A percentile compares a stretch with the other conserved stretches of the same genome.
Evolutionary conservation across 1,284 basidiomycete genomes (phyloP).

Genomic region (Tausonia pullulans): DNA sequence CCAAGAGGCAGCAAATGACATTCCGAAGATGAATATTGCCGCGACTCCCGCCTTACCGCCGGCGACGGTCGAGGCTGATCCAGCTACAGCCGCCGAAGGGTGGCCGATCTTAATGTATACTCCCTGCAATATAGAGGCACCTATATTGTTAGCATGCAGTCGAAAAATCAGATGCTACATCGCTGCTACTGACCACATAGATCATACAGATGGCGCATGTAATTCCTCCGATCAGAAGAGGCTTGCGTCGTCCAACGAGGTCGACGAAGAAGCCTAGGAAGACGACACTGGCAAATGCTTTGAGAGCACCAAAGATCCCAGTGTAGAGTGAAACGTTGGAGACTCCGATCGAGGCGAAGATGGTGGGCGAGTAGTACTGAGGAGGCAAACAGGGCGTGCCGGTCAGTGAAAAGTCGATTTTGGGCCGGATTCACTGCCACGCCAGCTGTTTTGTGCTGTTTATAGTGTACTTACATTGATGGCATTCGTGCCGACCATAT

Average conservation of each 20-base stretch:
- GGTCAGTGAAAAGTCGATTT: background rate
- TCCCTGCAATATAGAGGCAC: background rate
- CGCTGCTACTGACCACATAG: conserved; percentile 18
- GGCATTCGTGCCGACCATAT: conserved; percentile 26
- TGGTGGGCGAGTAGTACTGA: conserved; percentile 27
- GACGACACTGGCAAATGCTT: conserved; percentile 26
- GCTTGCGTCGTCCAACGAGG: conserved; percentile 24
- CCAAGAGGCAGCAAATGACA: conserved; percentile 9
- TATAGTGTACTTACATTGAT: conserved; percentile 16
- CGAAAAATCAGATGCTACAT: too few relatives aligned
- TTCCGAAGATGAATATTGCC: conserved; percentile 24
- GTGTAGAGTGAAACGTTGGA: conserved; percentile 30
- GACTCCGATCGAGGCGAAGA: conserved; percentile 33
- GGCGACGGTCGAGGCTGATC: conserved; percentile 16
- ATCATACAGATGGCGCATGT: conserved; percentile 21
- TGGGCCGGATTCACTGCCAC: background rate
- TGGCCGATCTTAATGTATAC: conserved; percentile 25
- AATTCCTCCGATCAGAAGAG: conserved; percentile 23
- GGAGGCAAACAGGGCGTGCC: background rate
- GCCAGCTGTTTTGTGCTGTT: conserved; percentile 14
- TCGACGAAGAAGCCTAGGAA: conserved; percentile 28
- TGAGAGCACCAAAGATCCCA: conserved; percentile 36
- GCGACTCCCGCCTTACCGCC: conserved; percentile 23
- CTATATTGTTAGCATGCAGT: too few relatives aligned
- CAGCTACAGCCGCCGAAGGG: background rate